Base-by-base conservation (phyloP, 208 protist genomes). In the Acanthamoeba culbertsoni region DNA sequence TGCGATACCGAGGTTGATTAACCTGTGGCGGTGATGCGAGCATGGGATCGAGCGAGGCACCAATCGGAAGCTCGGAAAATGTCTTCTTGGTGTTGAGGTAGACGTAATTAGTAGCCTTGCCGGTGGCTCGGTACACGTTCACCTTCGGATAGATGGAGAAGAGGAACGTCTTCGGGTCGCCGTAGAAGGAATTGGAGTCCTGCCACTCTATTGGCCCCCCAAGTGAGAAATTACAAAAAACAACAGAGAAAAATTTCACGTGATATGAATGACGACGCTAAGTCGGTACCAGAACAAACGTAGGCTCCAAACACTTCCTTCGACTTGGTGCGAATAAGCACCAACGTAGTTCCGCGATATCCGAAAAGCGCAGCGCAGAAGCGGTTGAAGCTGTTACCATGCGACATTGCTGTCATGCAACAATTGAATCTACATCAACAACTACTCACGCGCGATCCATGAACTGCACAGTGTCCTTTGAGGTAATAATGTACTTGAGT, bases 81-180 rank as follows among this genome's bases (percentile, higher is more conserved):
- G 86, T 92, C 62, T 92, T 92, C 62, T 55, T 92, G 14, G 86
- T 92, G 45, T 92, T 92, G 26, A 59, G 43, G 63, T 45, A 92
- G 40, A 92, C 62, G 48, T 63, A 92, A 45, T 92, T 92, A 45
- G 57, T 92, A 4, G 18, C 86, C 62, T 92, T 92, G n/a, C 86
- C 86, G 16, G 59, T 92, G 4, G 86, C 42, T 26, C 86, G 10
- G 59, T 92, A 92, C 40, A 92, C 62, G 63, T 40, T 62, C 28
- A 62, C 37, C 1, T n/a, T n/a, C 35, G 86, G 86, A 46, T 79
- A 48, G 23, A 92, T n/a, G 20, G 86, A 92, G 62, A 92, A 92
- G 31, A 92, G 43, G 43, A 79, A 48, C 4, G 59, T 46, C 26
- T 26, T 12, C 3, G 35, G n/a, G 35, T 92, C 45, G n/a, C 86